These are phyloP conservation scores for Papiliotrema terrestris DNA, from an alignment of 1,284 basidiomycete genomes.

Conservation along the genomic window DNA sequence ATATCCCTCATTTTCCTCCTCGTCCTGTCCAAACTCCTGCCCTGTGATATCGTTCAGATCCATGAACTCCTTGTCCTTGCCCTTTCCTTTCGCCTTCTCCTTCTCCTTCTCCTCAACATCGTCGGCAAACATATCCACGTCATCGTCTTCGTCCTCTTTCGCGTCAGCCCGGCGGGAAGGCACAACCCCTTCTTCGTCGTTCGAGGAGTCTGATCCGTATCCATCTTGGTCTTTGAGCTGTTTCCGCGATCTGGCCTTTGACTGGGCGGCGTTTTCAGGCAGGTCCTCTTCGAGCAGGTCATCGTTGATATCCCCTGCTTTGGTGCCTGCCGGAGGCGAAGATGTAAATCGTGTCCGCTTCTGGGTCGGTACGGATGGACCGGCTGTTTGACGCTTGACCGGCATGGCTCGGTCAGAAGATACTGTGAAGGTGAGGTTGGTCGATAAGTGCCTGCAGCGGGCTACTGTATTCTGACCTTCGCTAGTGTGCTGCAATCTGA, in stretches of 20 bases:
- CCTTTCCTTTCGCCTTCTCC: constrained; percentile 18
- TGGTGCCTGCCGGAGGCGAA: constrained; percentile 46
- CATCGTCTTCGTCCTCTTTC: constrained; percentile 54
- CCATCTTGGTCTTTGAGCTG: constrained; percentile 72
- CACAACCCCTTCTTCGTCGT: constrained; percentile 87
- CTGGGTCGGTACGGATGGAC: constrained; percentile 15
- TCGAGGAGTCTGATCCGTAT: constrained; percentile 89
- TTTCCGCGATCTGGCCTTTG: constrained; percentile 63
- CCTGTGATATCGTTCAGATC: constrained; percentile 91
- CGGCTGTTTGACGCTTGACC: constrained; percentile 33
- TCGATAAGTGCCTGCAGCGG: no score
- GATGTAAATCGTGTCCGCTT: constrained; percentile 82
- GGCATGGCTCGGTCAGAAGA: constrained; percentile 19
- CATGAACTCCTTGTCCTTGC: constrained; percentile 65
- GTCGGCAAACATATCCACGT: constrained; percentile 83
- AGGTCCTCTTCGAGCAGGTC: constrained; percentile 44
- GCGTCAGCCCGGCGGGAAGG: constrained; percentile 55
- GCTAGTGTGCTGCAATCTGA: no score
- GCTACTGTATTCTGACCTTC: no score
- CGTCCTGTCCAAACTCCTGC: constrained; percentile 70
- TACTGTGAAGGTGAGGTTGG: no score
- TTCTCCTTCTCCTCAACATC: constrained; percentile 19
- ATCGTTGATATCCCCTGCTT: constrained; percentile 11
- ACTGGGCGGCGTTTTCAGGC: constrained; percentile 25
- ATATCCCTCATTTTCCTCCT: constrained; percentile 63